These are phyloP conservation scores for Pholiota microspora DNA, from an alignment of 768 basidiomycete genomes.

Conservation along the genomic window DNA sequence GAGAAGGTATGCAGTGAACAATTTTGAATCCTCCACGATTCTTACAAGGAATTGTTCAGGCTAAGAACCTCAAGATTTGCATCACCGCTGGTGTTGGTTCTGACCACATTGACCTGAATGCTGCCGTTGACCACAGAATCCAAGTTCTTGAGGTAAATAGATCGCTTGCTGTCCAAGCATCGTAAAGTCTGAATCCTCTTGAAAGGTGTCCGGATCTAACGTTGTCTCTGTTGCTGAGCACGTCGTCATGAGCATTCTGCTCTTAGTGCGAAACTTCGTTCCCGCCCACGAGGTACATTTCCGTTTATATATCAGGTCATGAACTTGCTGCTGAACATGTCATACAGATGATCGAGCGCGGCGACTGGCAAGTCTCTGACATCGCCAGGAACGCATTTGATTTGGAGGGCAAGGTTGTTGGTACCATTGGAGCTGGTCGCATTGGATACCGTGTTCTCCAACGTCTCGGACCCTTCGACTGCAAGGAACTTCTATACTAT, in stretches of 20 bases:
- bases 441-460: constrained; percentile 89
- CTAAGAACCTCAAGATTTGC: constrained; percentile 86
- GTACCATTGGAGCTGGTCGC: constrained; percentile 78
- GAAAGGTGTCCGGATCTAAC: constrained; percentile 79
- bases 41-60: constrained; percentile 21
- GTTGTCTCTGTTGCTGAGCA: constrained; percentile 92
- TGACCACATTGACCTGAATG: constrained; percentile 88
- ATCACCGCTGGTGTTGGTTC: constrained; percentile 91
- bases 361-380: constrained; percentile 86
- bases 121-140: constrained; percentile 75
- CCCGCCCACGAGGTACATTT: constrained; percentile 67
- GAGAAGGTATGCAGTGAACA: no score
- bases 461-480: constrained; percentile 78
- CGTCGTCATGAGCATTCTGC: constrained; percentile 86
- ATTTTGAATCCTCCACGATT: no score
- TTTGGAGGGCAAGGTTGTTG: constrained; percentile 88
- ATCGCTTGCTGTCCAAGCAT: background rate
- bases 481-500: constrained; percentile 89
- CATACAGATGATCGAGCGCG: constrained; percentile 67
- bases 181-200: background rate
- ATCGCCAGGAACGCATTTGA: constrained; percentile 84
- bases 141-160: constrained; percentile 66
- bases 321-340: background rate
- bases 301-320: background rate
- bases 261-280: constrained; percentile 87